Evolutionary conservation across 2,329 filamentous ascomycete genomes (phyloP), one percentile per base, ranked within the genome.

Genomic region (Colletotrichum salicis): DNA sequence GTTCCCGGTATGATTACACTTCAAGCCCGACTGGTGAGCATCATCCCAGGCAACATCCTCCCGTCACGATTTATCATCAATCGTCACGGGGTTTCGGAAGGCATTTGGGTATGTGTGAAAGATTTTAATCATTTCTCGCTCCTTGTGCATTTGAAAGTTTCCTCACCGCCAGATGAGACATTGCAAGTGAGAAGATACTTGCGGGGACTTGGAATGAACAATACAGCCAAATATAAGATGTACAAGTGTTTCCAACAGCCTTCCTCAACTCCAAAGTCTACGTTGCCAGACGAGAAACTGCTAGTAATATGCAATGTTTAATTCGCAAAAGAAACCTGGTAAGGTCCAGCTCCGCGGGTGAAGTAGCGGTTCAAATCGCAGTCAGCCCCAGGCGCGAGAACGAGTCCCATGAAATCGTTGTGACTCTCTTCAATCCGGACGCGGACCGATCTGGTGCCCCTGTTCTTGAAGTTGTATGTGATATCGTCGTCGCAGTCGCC

Each of bases 391-490:
- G 51, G 48, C 11, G 48, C 27, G n/a, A 64, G 51, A 29, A 29
- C 27, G 13, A 56, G 41, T 13, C 55, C 62, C 51, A 19, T 19
- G 10, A 55, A 33, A n/a, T 56, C 51, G 2, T 56, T 64, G 12
- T 41, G n/a, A 5, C n/a, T 27, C 51, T 56, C 48, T 3, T 64
- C 51, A 15, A 64, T 29, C 7, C 51, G 31, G 10, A 29, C 62
- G 2, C 62, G 51, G 13, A 64, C 19, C 22, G 15, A 33, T 12
- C 7, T 37, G 1, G 33, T 37, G 10, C 62, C 62, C 15, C 22
- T 29, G 51, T 64, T 64, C 5, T 64, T 64, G 31, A 64, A 56
- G 62, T 64, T 64, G 33, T 27, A 64, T 1, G 31, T 64, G 33
- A 64, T 64, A 15, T 15, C 15, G 11, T 64, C 62, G 13, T 56